A percentile compares a stretch with the other conserved stretches of the same genome.
Conservation (phyloP, 192 early-diverging fungal genomes). For the Coemansia sp. region DNA sequence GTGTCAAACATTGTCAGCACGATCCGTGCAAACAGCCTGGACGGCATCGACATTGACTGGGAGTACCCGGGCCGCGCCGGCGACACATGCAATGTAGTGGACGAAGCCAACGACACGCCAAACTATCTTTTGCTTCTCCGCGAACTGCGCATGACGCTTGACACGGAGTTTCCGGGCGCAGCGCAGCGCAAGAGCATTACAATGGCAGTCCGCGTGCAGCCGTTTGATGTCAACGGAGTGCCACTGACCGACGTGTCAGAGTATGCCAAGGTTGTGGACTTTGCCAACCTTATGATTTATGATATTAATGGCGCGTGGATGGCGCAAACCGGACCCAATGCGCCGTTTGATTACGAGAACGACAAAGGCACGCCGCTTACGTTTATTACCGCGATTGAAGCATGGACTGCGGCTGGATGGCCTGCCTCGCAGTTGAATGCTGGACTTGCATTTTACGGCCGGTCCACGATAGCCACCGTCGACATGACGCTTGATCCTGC, state of each 20-base stretch:
- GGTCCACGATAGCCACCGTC: slow-evolving; percentile 38
- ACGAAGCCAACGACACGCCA: slow-evolving; percentile 60
- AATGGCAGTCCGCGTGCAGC: slow-evolving; percentile 61
- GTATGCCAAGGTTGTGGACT: slow-evolving; percentile 63
- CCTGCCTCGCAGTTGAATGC: slow-evolving; percentile 60
- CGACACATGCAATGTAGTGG: slow-evolving; percentile 47
- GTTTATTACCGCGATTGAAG: slow-evolving; percentile 52
- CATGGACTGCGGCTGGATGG: slow-evolving; percentile 59
- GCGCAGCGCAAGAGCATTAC: slow-evolving; percentile 61
- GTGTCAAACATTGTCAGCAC: slow-evolving; percentile 49
- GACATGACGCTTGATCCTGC: slow-evolving; percentile 56
- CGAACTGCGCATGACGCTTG: slow-evolving; percentile 51
- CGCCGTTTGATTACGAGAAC: slow-evolving; percentile 54
- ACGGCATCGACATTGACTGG: slow-evolving; percentile 73
- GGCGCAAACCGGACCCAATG: slow-evolving; percentile 60
- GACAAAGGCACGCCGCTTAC: slow-evolving; percentile 37
- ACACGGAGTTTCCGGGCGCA: slow-evolving; percentile 13
- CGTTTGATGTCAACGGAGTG: slow-evolving; percentile 57
- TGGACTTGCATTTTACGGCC: slow-evolving; percentile 66
- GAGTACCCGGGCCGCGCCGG: slow-evolving; percentile 66
- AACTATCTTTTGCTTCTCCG: slow-evolving; percentile 65
- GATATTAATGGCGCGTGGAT: slow-evolving; percentile 63
- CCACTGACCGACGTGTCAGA: slow-evolving; percentile 56
- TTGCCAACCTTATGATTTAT: slow-evolving; percentile 72
- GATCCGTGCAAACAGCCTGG: slow-evolving; percentile 54